phyloP scores from a whole-genome alignment of 2,329 filamentous ascomycete genomes.

The Cladorrhinum sp. region DNA sequence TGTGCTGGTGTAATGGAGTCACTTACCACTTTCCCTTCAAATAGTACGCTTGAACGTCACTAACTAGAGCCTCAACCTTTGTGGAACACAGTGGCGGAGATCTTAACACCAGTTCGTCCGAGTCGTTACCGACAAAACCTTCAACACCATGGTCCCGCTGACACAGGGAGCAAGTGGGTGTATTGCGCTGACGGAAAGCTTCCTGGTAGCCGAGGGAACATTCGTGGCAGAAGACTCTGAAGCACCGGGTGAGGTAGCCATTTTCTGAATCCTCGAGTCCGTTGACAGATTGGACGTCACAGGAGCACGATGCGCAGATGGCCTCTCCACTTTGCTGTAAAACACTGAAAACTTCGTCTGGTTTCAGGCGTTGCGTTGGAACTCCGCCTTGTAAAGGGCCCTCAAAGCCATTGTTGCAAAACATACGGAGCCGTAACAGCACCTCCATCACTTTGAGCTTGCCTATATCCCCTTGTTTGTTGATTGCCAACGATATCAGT shows the following conservation, averaged over 20 bases:
- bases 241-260: background rate
- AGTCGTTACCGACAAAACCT: background rate
- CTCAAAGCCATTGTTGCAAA: background rate
- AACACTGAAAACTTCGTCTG: background rate
- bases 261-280: background rate
- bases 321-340: constrained; percentile 1
- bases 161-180: background rate
- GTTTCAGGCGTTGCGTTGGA: background rate
- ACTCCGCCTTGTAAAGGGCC: background rate
- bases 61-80: background rate
- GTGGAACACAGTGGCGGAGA: too few relatives aligned
- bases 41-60: background rate
- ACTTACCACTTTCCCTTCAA: background rate
- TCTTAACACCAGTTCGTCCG: too few relatives aligned
- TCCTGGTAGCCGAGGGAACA: background rate
- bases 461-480: background rate
- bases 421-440: background rate
- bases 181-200: background rate
- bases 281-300: background rate
- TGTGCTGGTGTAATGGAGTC: too few relatives aligned
- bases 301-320: background rate
- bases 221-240: background rate
- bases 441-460: background rate
- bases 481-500: background rate
- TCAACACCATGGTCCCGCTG: background rate